These are phyloP conservation scores for Rasamsonia emersonii DNA, from an alignment of 2,329 filamentous ascomycete genomes.

Conservation along the genomic window DNA sequence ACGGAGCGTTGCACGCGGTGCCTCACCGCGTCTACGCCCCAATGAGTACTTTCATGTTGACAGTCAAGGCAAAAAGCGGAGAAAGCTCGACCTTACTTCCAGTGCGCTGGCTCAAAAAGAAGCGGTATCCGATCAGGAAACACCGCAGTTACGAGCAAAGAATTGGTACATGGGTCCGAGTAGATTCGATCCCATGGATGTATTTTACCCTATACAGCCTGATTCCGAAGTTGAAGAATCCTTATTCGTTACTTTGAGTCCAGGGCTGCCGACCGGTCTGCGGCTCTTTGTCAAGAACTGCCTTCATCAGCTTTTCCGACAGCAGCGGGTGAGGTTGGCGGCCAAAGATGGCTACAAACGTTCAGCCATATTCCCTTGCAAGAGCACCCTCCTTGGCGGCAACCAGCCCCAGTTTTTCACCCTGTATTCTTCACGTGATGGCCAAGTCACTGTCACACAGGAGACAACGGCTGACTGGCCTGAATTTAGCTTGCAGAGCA, in stretches of 20 bases:
- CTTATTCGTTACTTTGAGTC: slow-evolving; percentile 16
- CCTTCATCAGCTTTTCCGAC: slow-evolving; percentile 19
- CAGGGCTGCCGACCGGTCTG: slow-evolving; percentile 16
- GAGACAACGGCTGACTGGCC: slow-evolving; percentile 22
- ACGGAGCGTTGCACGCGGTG: not conserved
- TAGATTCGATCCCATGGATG: slow-evolving; percentile 28
- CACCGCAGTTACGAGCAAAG: not conserved
- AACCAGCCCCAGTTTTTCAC: slow-evolving; percentile 18
- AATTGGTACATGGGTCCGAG: slow-evolving; percentile 31
- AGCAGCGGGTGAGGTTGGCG: slow-evolving; percentile 15
- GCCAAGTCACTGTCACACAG: slow-evolving; percentile 16
- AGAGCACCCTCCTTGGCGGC: slow-evolving; percentile 7
- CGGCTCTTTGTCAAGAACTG: slow-evolving; percentile 22
- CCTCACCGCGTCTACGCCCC: slow-evolving; percentile 7
- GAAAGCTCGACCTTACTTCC: slow-evolving; percentile 16
- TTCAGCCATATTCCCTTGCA: slow-evolving; percentile 23
- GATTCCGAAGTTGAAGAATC: slow-evolving; percentile 18
- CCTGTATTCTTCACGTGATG: slow-evolving; percentile 18
- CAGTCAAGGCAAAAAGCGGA: slow-evolving; percentile 20
- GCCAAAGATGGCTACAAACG: slow-evolving; percentile 12
- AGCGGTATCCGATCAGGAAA: not conserved
- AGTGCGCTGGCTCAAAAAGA: slow-evolving; percentile 3
- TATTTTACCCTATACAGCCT: slow-evolving; percentile 34
- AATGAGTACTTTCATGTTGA: slow-evolving; percentile 19
- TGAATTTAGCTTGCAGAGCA: slow-evolving; percentile 10